Base-by-base conservation (phyloP, 768 basidiomycete species). In the Leccinum uliginosum region DNA sequence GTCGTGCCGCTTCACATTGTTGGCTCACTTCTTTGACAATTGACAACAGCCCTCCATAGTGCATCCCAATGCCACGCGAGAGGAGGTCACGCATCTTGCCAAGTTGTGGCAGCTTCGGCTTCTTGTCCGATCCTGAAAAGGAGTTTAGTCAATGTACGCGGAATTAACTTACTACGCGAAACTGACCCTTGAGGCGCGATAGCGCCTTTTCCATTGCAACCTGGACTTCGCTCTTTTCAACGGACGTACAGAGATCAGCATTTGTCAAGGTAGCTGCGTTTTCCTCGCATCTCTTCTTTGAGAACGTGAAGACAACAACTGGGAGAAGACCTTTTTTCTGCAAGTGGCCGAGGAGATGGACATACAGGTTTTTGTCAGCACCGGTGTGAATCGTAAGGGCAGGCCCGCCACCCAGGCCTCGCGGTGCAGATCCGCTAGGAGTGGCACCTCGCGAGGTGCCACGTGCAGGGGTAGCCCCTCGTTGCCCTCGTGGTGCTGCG, bases 221-320 rank as follows among this genome's bases (percentile, higher is more conserved):
- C 71, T 99, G 97, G 10, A 98, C 89, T 73, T 98, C 93, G 64
- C 95, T 98, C 79, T 94, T 98, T 75, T 99, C 97, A 49, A 86
- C 85, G 1, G 93, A 83, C 7, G 84, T 85, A 65, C 89, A 94
- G 34, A 99, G 76, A 73, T 99, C 94, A 30, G 84, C 79, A 71
- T 95, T 94, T 1, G 85, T 89, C 54, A 99, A 73, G 3, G 91
- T 97, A 8, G 79, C 80, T 4, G 97, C 97, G 67, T 99, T 92
- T 74, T 98, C 97, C 74, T 99, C 97, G 67, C 97, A 99, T 54
- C 83, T 79, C 71, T 94, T 95, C 78, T 99, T 99, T 26, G 93
- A 97, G 62, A 99, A 87, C 0, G 96, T 95, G 74, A 99, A 99
- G 27, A 97, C 83, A 30, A 99, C 97, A 14, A 95, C 93, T 1